A percentile compares a stretch with the other conserved stretches of the same genome.
These are phyloP conservation scores for Aeschynomene evenia DNA, from an alignment of 306 rosid species.

Conservation along the genomic window DNA sequence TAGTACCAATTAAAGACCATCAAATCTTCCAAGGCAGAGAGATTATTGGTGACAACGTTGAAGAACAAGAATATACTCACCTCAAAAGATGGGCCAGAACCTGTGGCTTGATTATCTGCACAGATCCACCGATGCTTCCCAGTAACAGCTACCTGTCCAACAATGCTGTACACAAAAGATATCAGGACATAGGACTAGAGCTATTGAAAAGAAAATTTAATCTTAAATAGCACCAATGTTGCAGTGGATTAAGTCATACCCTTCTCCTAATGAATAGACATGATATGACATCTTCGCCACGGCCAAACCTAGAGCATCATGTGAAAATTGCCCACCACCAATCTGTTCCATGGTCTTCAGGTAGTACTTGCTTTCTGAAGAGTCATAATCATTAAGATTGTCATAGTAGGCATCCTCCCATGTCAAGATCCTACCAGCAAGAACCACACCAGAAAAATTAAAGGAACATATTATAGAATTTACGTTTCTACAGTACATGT, in stretches of 20 bases:
- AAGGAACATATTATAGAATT: conserved; percentile 7
- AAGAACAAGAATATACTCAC: conserved; percentile 46
- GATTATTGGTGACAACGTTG: conserved; percentile 9
- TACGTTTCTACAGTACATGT: neutral
- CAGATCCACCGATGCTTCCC: conserved; percentile 90
- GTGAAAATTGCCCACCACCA: conserved; percentile 53
- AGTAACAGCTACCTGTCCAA: conserved; percentile 89
- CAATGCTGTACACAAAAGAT: conserved; percentile 56
- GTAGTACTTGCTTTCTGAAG: conserved; percentile 46
- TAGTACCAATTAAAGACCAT: neutral
- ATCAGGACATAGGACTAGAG: conserved; percentile 15
- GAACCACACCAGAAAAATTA: conserved; percentile 4
- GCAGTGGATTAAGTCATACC: conserved; percentile 56
- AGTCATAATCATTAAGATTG: conserved; percentile 50
- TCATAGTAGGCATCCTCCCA: conserved; percentile 92
- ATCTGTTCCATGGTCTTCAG: conserved; percentile 50
- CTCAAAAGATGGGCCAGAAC: conserved; percentile 64
- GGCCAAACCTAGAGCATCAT: conserved; percentile 73
- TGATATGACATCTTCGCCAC: conserved; percentile 90
- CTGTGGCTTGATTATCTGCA: conserved; percentile 57
- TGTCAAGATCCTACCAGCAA: conserved; percentile 78
- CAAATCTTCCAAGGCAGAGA: conserved; percentile 20
- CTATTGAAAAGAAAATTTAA: conserved; percentile 18
- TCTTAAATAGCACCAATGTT: neutral
- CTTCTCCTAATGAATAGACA: conserved; percentile 88